Base-by-base conservation (phyloP, 2,329 filamentous ascomycete genomes). In the Colletotrichum theobromicola region DNA sequence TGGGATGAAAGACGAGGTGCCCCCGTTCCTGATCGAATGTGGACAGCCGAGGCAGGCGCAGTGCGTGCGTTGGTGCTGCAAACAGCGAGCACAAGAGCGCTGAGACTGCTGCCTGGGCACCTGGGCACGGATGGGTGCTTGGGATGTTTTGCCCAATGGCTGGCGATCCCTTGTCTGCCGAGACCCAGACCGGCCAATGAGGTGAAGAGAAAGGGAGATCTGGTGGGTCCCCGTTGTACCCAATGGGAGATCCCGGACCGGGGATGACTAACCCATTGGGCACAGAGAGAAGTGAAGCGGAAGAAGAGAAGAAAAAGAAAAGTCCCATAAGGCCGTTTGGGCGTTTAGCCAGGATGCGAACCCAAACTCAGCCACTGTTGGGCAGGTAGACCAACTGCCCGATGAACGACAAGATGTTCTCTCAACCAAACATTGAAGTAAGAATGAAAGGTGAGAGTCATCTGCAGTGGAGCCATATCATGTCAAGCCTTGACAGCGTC, bases 101-200 rank as follows among this genome's bases (percentile, higher is more conserved):
- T 55, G 46, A 73, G 69, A 70, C 70, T 70, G 70, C 26, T 64
- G 60, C 65, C 58, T 73, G 35, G 7, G 46, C n/a, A n/a, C 65
- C 42, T 9, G 24, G 55, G 13, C 18, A 16, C 46, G 26, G 16
- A 32, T 12, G 9, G 30, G 30, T 66, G 26, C 37, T 50, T 30
- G 18, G 42, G 30, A 30, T n/a, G 21, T 10, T 42, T 6, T 21
- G 15, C 8, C 70, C 70, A 58, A 67, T 46, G 34, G 65, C 70
- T 58, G 70, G 34, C 32, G 3, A 18, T 18, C 13, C 24, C 24
- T 57, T 30, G 53, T 50, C n/a, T 50, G 34, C 60, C 13, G 32
- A 42, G 32, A 8, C n/a, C 16, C 2, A 13, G 6, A 34, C 8
- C n/a, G 24, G 12, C 69, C 69, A 72, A 72, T 72, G 62, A 53